Percentiles rank a stretch among this genome's conserved stretches.
Conservation (phyloP, 306 rosid genomes). For the barrel medic (Medicago truncatula) region DNA sequence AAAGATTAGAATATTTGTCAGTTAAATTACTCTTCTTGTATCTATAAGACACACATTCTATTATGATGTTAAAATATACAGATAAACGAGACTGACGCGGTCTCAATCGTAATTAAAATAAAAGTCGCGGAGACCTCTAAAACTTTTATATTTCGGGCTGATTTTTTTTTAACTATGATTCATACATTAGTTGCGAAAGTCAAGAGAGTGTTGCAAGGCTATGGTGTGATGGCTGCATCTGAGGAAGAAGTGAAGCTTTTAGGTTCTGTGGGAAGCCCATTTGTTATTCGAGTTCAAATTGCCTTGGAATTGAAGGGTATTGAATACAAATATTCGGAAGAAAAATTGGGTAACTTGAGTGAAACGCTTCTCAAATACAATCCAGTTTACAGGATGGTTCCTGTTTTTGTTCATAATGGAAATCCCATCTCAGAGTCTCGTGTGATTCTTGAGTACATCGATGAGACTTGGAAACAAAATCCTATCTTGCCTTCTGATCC, state of each 20-base stretch:
- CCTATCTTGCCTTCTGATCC: slow-evolving; percentile 60
- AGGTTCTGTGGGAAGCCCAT: slow-evolving; percentile 58
- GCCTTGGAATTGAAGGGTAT: slow-evolving; percentile 65
- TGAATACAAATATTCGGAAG: slow-evolving; percentile 51
- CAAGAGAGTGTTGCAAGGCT: not conserved
- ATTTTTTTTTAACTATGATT: not conserved
- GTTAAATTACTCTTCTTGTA: not conserved
- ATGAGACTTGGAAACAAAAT: slow-evolving; percentile 52
- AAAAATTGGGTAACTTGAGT: slow-evolving; percentile 49
- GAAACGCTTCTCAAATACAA: slow-evolving; percentile 54
- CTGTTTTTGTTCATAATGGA: slow-evolving; percentile 55
- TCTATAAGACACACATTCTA: slow-evolving; percentile 24
- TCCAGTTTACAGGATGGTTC: slow-evolving; percentile 64
- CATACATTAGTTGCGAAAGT: not conserved
- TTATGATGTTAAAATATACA: not conserved
- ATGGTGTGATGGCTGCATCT: slow-evolving; percentile 13
- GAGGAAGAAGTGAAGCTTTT: slow-evolving; percentile 50
- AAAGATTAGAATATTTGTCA: not conserved
- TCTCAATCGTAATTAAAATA: not conserved
- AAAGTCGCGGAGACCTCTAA: not conserved
- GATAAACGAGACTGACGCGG: not conserved
- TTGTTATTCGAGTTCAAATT: slow-evolving; percentile 49
- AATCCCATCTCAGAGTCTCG: slow-evolving; percentile 63
- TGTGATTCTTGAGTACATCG: slow-evolving; percentile 60
- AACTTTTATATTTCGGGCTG: not conserved